Base-by-base conservation (phyloP, 129 eudicot species). In the Heracleum sosnowskyi region DNA sequence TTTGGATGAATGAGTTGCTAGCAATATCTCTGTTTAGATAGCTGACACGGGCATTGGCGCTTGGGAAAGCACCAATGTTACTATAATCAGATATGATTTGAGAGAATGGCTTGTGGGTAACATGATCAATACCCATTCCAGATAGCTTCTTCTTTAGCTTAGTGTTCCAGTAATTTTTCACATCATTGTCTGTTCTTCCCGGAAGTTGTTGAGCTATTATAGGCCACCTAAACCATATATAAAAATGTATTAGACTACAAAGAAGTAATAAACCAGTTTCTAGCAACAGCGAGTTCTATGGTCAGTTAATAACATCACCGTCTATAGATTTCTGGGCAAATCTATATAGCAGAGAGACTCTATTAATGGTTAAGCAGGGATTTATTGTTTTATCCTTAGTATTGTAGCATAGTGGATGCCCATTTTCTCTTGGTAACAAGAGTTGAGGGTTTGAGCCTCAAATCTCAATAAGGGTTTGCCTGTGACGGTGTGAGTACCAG, bases 121-220 rank as follows among this genome's bases (percentile, higher is more conserved):
- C 90, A 0, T 93, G 98, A 80, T 94, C 97, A 46, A 94, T 94
- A 41, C 97, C 97, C 93, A 90, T 90, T 71, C 92, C 87, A 22
- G 89, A 55, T 22, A 95, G 86, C 83, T 90, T 90, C 85, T 95
- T 91, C 74, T 83, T 87, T 37, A 91, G 84, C 49, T 91, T 91
- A 0, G 88, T 83, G 83, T 91, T 91, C 97, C 97, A 91, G 45
- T 88, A 77, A 80, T 84, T 91, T 75, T 91, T 94, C 74, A 94
- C 91, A 53, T 94, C 98, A 76, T 77, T 90, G 22, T 94, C 97
- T n/a, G 97, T 91, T 68, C 91, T 94, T 22, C 97, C 97, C 0
- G 97, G 93, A 39, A 94, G 91, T 81, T 91, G 97, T 74, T 91
- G 94, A 37, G 98, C 97, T 80, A 94, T 94, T 76, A 94, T 76